Evolutionary conservation across 805 yeast species (phyloP).

Genomic region (Saturnispora kantuleensis): DNA sequence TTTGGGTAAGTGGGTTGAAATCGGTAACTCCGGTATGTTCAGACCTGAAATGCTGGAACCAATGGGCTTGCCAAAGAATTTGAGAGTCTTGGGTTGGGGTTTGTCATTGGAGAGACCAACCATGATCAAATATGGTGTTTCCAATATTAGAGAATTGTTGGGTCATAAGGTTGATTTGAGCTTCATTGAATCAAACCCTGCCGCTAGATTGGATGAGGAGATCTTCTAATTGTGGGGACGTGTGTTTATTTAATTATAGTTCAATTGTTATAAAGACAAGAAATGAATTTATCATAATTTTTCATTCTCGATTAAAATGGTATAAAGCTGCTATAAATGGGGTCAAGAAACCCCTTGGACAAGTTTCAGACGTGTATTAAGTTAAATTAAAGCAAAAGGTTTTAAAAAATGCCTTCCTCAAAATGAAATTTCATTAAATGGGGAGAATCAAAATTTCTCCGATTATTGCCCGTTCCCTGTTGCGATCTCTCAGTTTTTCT

Average conservation of each 20-base stretch:
- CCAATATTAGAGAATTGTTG: constrained; percentile 89
- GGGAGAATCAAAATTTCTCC: too few species aligned
- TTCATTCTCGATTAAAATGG: too few species aligned
- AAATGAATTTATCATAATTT: not conserved
- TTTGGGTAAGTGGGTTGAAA: constrained; percentile 94
- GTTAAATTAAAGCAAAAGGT: not conserved
- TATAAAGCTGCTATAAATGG: too few species aligned
- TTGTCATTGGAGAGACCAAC: constrained; percentile 96
- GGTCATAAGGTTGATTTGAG: constrained; percentile 96
- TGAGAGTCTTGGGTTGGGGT: constrained; percentile 97
- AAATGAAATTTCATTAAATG: too few species aligned
- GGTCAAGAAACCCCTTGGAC: too few species aligned
- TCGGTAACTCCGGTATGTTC: constrained; percentile 99
- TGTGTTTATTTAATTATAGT: not conserved
- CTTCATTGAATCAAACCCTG: constrained; percentile 92
- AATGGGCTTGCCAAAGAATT: constrained; percentile 92
- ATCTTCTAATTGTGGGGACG: constrained; percentile 26
- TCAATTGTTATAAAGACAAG: not conserved
- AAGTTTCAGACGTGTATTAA: too few species aligned
- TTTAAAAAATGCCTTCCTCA: not conserved
- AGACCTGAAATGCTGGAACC: constrained; percentile 98
- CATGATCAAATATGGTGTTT: constrained; percentile 94
- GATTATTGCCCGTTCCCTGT: too few species aligned
- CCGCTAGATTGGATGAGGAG: constrained; percentile 89
- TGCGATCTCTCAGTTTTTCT: too few species aligned